Evolutionary conservation across 2,329 filamentous ascomycete genomes (phyloP), one percentile per base, ranked within the genome.

Genomic region (Neonectria punicea): DNA sequence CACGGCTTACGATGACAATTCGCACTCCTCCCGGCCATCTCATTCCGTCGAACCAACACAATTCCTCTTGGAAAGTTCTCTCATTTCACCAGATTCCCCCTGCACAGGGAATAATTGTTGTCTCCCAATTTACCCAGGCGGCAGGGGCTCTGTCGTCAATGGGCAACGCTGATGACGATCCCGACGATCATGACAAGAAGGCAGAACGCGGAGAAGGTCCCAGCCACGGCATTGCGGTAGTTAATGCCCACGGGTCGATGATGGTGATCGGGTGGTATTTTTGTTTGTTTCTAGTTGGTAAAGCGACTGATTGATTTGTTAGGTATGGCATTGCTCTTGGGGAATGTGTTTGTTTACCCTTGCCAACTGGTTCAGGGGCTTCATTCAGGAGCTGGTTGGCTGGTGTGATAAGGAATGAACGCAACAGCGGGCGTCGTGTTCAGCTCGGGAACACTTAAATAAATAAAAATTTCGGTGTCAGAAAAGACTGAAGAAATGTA

Each of bases 121-220:
- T 51, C 14, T 51, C 49, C 11, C 49, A 51, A 13, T 51, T 51
- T 11, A 20, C 11, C 30, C 22, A 32, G 18, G 28, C 14, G 30
- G 8, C n/a, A 14, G 41, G 25, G 53, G 36, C n/a, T 20, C 11
- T 22, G n/a, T 30, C n/a, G 53, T 43, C 53, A 34, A 46, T 46
- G 4, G 39, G 53, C 41, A 47, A 46, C 14, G 28, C 25, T 32
- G 41, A 56, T 56, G 53, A 25, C 53, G 53, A 56, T 56, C 53
- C 25, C 30, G 39, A 22, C 44, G 53, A 56, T 56, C 53, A 34
- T 56, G 11, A 32, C 41, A 9, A 20, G 53, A 36, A 10, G n/a
- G 18, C 16, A 46, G 13, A 30, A 13, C 13, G 22, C 22, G n/a
- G 7, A 56, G 11, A n/a, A 34, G 18, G 9, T 34, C 16, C 30